Conservation (phyloP, 2,329 filamentous ascomycete genomes). For the Scedosporium aurantiacum region DNA sequence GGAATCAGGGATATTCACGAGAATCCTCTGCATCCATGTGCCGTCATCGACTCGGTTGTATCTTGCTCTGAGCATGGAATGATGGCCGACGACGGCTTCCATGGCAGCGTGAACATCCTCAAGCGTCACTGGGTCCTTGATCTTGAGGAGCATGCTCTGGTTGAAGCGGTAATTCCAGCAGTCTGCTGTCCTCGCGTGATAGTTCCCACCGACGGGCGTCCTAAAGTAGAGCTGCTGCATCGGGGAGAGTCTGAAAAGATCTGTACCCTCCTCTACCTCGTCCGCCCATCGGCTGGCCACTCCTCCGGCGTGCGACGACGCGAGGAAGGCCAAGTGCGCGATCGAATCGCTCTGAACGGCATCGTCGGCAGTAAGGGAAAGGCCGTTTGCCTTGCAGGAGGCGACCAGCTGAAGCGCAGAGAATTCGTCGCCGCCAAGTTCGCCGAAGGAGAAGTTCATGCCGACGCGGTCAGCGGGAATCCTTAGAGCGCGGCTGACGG, state of each 20-base stretch:
- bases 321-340: constrained; percentile 25
- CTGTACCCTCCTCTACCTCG: constrained; percentile 8
- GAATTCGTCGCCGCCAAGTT: constrained; percentile 29
- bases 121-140: constrained; percentile 28
- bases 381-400: constrained; percentile 25
- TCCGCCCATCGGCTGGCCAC: constrained; percentile 21
- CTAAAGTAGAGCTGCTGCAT: constrained; percentile 45
- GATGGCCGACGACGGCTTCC: constrained; percentile 36
- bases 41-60: constrained; percentile 24
- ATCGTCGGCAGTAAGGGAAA: constrained; percentile 24
- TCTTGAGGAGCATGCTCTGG: constrained; percentile 35
- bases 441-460: constrained; percentile 29
- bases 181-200: constrained; percentile 16
- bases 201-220: constrained; percentile 28
- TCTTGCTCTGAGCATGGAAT: constrained; percentile 39
- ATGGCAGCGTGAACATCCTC: constrained; percentile 37
- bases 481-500: constrained; percentile 26
- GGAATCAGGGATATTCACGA: constrained; percentile 26
- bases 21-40: constrained; percentile 36
- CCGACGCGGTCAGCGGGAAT: constrained; percentile 26
- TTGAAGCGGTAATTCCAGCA: constrained; percentile 36
- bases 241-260: constrained; percentile 34
- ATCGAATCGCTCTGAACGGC: constrained; percentile 26
- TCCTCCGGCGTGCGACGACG: constrained; percentile 18
- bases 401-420: constrained; percentile 27